Base-by-base conservation (phyloP, 352 stramenopile species). In the Peronospora belbahrii region DNA sequence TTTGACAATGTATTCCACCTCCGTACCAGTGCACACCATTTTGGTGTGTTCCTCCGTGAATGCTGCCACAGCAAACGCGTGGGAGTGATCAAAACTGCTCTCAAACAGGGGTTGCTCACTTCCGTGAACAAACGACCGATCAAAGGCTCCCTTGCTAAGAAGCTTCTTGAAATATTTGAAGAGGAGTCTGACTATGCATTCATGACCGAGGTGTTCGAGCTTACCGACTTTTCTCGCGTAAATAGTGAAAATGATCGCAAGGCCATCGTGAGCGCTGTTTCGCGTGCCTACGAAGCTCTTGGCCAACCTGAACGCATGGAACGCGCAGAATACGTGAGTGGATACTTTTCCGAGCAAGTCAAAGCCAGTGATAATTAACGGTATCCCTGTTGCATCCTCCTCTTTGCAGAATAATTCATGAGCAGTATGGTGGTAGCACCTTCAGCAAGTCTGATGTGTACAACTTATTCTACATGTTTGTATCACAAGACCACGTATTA, bases 21-120 rank as follows among this genome's bases (percentile, higher is more conserved):
- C 24, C 53, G 44, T 31, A 60, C 59, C 17, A 76, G 62, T 35
- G 52, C 59, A 27, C 62, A 65, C 15, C 54, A 63, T 55, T 65
- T 71, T 15, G 44, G 52, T 14, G 37, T 65, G 28, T 75, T 77
- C 25, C 34, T 81, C 25, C 58, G 65, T 44, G 57, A 75, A 45
- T 76, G 66, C 44, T 62, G 57, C 37, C 50, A 59, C 41, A 51
- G 41, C 42, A 58, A 51, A 19, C 70, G 70, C 17, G 15, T 60
- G n/a, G 34, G 17, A 2, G 37, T 62, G 4, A 56, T 65, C 34
- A 72, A 65, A 36, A 48, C 30, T 40, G 42, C 52, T 8, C 36
- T 78, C 2, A 49, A 61, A 25, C 40, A 70, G 48, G 66, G 67
- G 61, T 49, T 50, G 50, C 24, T 32, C 6, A 43, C 11, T 13